Conservation (phyloP, 805 yeast species). For the Yarrowia sp. region DNA sequence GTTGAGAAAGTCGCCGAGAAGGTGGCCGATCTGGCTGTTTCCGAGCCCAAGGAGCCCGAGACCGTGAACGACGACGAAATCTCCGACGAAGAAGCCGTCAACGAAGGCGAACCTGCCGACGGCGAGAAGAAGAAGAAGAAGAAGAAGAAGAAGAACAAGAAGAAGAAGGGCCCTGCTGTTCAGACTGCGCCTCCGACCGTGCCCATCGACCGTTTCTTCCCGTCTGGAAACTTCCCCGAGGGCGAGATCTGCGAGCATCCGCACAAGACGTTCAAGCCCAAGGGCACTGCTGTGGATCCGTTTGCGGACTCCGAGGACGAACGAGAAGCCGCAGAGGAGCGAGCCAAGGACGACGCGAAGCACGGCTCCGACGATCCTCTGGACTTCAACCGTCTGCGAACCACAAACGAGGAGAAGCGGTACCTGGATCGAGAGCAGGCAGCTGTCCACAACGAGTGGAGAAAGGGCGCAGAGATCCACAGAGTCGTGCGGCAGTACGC, state of each 20-base stretch:
- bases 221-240: slow-evolving; percentile 74
- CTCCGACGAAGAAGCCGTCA: slow-evolving; percentile 39
- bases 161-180: slow-evolving; percentile 47
- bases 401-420: slow-evolving; percentile 83
- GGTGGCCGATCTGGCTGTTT: slow-evolving; percentile 28
- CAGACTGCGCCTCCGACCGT: slow-evolving; percentile 51
- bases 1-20: slow-evolving; percentile 8
- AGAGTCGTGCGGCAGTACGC: slow-evolving; percentile 84
- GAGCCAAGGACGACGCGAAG: slow-evolving; percentile 21
- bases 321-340: slow-evolving; percentile 21
- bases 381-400: slow-evolving; percentile 64
- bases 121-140: slow-evolving; percentile 51
- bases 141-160: slow-evolving; percentile 52
- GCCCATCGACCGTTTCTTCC: slow-evolving; percentile 64
- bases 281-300: slow-evolving; percentile 17
- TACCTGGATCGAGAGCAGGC: slow-evolving; percentile 62
- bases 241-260: slow-evolving; percentile 51
- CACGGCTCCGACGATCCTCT: slow-evolving; percentile 65
- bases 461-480: slow-evolving; percentile 96
- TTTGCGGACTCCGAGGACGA: slow-evolving; percentile 25
- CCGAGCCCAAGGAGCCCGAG: slow-evolving; percentile 19
- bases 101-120: slow-evolving; percentile 32
- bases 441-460: slow-evolving; percentile 76
- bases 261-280: slow-evolving; percentile 24
- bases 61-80: slow-evolving; percentile 38